A percentile compares a stretch with the other conserved stretches of the same genome.
Conservation (phyloP, 176 grass and related monocot species). For the Raddia guianensis region DNA sequence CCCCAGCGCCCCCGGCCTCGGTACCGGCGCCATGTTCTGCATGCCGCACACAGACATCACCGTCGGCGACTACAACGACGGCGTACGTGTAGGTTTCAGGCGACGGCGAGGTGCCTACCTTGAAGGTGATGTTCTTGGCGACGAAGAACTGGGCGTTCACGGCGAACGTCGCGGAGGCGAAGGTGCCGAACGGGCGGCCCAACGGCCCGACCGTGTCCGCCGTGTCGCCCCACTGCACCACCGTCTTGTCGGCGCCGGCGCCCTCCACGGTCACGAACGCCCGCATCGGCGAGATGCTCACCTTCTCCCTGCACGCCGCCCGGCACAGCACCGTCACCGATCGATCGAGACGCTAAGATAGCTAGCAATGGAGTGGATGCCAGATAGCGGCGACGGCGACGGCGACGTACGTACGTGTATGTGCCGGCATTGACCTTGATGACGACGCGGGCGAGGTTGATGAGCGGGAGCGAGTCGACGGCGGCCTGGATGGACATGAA, state of each 20-base stretch:
- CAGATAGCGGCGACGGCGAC: background rate
- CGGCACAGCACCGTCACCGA: background rate
- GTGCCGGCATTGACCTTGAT: conserved; percentile 91
- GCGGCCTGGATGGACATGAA: conserved; percentile 90
- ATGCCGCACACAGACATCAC: too few relatives aligned
- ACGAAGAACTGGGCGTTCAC: conserved; percentile 92
- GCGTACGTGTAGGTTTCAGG: too few relatives aligned
- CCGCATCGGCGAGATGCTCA: conserved; percentile 70
- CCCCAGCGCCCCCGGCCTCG: conserved; percentile 67
- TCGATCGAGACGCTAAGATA: background rate
- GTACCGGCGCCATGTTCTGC: conserved; percentile 88
- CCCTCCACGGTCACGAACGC: conserved; percentile 90
- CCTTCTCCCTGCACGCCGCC: conserved; percentile 75
- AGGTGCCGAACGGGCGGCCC: conserved; percentile 75
- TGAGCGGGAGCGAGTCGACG: conserved; percentile 76
- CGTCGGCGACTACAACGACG: too few relatives aligned
- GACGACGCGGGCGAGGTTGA: conserved; percentile 86
- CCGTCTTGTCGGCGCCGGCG: conserved; percentile 71
- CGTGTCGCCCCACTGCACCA: conserved; percentile 98
- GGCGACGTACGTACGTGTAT: conserved; percentile 72
- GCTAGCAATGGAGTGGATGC: background rate
- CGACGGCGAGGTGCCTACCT: conserved; percentile 36
- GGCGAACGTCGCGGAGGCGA: conserved; percentile 89
- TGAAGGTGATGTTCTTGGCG: conserved; percentile 93
- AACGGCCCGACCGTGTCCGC: conserved; percentile 56